Evolutionary conservation across 495 filamentous ascomycete genomes (phyloP).

Genomic region (Penicillium cataractarum): DNA sequence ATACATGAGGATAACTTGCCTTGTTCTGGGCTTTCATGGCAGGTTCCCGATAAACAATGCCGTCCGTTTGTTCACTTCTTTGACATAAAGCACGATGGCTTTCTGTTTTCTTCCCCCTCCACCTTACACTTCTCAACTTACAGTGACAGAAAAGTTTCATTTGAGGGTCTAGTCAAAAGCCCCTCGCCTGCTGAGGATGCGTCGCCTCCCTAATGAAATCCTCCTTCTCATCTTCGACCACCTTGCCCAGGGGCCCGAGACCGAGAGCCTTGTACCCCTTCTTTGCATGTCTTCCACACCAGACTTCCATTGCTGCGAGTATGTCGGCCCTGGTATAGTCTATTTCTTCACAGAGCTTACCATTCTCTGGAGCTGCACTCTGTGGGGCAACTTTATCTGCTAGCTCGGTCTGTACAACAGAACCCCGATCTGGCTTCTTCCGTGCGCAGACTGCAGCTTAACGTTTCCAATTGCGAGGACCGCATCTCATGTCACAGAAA

Average conservation of each 20-base stretch:
- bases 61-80: neutral
- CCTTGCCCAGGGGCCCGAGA: neutral
- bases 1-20: neutral
- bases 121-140: no score
- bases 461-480: neutral
- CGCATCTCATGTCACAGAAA: no score
- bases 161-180: no score
- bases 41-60: neutral
- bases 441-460: neutral
- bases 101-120: no score
- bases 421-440: neutral
- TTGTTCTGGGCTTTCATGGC: neutral
- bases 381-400: neutral
- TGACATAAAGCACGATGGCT: no score
- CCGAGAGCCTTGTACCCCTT: neutral
- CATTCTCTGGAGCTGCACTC: neutral
- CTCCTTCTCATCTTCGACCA: neutral
- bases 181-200: neutral
- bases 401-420: neutral
- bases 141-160: no score
- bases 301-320: neutral
- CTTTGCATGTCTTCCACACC: neutral
- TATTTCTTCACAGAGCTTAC: neutral
- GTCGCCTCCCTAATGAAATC: neutral
- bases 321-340: neutral